phyloP scores from a whole-genome alignment of 352 stramenopile genomes.

The Pythium phragmiticola region DNA sequence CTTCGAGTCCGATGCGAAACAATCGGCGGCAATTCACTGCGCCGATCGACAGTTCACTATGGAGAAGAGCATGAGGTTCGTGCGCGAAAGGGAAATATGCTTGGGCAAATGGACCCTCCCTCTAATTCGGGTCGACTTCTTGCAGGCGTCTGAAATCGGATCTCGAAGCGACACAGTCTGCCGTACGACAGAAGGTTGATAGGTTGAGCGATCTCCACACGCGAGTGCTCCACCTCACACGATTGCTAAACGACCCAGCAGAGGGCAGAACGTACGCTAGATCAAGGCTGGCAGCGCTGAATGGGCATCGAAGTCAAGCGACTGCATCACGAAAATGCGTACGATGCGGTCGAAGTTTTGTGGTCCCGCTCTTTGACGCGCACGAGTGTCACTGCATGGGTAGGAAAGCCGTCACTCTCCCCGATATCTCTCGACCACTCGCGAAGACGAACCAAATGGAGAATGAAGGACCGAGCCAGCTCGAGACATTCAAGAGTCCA shows the following conservation, averaged over 20 bases:
- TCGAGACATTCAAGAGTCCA: background rate
- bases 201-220: conserved; percentile 47
- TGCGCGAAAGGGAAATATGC: background rate
- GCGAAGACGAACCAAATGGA: conserved; percentile 3
- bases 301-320: conserved; percentile 40
- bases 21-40: conserved; percentile 39
- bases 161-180: conserved; percentile 35
- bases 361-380: conserved; percentile 28
- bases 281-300: conserved; percentile 35
- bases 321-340: conserved; percentile 29
- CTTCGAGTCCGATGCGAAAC: conserved; percentile 45
- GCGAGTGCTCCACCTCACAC: conserved; percentile 45
- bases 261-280: conserved; percentile 44
- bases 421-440: background rate
- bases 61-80: conserved; percentile 44
- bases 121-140: background rate
- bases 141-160: conserved; percentile 41
- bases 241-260: conserved; percentile 36
- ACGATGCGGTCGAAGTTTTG: conserved; percentile 35
- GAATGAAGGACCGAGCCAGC: background rate
- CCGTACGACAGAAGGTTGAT: conserved; percentile 47
- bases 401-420: conserved; percentile 15
- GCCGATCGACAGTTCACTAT: conserved; percentile 60
- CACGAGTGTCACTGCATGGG: conserved; percentile 35
- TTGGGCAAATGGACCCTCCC: background rate